Evolutionary conservation across 2,329 filamentous ascomycete genomes (phyloP).

Genomic region (Fragosphaeria purpurea): DNA sequence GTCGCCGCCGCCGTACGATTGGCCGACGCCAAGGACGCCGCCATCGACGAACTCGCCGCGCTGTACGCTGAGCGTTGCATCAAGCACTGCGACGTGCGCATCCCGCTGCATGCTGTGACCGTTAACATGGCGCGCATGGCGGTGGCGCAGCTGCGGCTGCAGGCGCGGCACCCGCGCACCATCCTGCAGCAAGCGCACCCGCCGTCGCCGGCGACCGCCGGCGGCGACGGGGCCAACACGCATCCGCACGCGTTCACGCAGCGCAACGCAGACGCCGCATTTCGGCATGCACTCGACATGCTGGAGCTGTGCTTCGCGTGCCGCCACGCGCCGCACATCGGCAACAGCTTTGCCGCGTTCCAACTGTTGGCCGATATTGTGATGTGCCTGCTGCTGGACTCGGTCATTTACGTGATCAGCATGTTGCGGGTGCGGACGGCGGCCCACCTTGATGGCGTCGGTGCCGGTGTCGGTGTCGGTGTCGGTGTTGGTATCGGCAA

Average conservation of each 20-base stretch:
- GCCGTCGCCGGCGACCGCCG: not conserved
- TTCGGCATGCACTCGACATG: slow-evolving; percentile 15
- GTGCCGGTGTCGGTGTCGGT: too few relatives aligned
- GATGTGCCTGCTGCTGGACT: slow-evolving; percentile 19
- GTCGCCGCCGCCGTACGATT: slow-evolving; percentile 6
- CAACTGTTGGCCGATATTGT: slow-evolving; percentile 21
- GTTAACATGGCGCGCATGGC: slow-evolving; percentile 15
- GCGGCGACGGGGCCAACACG: not conserved
- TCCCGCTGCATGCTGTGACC: slow-evolving; percentile 20
- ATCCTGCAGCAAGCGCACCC: slow-evolving; percentile 7
- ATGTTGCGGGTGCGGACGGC: slow-evolving; percentile 17
- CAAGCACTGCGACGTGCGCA: slow-evolving; percentile 15
- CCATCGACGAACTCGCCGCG: slow-evolving; percentile 19
- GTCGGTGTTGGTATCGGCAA: too few relatives aligned
- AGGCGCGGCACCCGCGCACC: slow-evolving; percentile 18
- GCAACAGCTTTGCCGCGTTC: slow-evolving; percentile 18
- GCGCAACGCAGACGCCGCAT: slow-evolving; percentile 17
- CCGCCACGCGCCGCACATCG: slow-evolving; percentile 9
- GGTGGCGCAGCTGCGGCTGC: slow-evolving; percentile 21
- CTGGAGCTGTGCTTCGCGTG: slow-evolving; percentile 15
- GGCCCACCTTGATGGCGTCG: not conserved
- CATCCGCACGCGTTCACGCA: slow-evolving; percentile 6
- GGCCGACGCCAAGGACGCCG: slow-evolving; percentile 12
- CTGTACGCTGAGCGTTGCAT: slow-evolving; percentile 17
- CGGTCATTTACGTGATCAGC: slow-evolving; percentile 22